Evolutionary conservation across 345 rosid species (phyloP).

Genomic region (Odontarrhena argentea): DNA sequence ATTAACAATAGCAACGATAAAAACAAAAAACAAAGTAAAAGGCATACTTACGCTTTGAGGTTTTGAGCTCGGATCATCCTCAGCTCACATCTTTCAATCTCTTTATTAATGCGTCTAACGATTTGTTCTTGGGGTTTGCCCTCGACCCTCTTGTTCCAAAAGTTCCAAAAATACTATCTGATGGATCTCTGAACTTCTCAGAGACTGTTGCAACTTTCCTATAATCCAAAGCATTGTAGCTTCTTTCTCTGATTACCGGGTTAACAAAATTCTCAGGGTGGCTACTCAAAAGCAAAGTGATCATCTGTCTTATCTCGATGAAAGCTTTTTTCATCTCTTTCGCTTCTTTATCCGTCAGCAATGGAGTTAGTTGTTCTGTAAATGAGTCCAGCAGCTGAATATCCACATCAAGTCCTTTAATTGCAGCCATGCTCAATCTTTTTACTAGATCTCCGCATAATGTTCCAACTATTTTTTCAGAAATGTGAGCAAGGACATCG

Average conservation of each 20-base stretch:
- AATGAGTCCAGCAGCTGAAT: constrained; percentile 81
- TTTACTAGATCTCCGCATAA: constrained; percentile 75
- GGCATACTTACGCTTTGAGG: constrained; percentile 37
- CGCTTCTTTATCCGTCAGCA: constrained; percentile 72
- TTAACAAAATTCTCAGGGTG: constrained; percentile 90
- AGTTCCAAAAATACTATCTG: constrained; percentile 86
- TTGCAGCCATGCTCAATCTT: constrained; percentile 77
- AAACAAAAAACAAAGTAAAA: constrained; percentile 19
- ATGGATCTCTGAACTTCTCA: constrained; percentile 89
- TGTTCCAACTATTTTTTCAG: constrained; percentile 72
- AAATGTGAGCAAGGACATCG: constrained; percentile 84
- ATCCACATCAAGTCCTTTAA: constrained; percentile 83
- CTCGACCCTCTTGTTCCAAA: constrained; percentile 87
- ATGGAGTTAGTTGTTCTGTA: constrained; percentile 70
- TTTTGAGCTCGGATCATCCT: constrained; percentile 32
- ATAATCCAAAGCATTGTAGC: constrained; percentile 74
- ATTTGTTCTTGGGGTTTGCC: constrained; percentile 91
- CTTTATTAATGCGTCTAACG: constrained; percentile 84
- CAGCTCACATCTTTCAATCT: constrained; percentile 88
- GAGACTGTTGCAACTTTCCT: constrained; percentile 75
- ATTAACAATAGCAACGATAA: constrained; percentile 38
- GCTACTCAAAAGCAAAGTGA: constrained; percentile 80
- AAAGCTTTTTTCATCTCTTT: constrained; percentile 84
- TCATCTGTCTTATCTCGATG: constrained; percentile 75
- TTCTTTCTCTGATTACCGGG: constrained; percentile 86